Evolutionary conservation across 768 basidiomycete species (phyloP).

Genomic region (Stropharia rugosoannulata): DNA sequence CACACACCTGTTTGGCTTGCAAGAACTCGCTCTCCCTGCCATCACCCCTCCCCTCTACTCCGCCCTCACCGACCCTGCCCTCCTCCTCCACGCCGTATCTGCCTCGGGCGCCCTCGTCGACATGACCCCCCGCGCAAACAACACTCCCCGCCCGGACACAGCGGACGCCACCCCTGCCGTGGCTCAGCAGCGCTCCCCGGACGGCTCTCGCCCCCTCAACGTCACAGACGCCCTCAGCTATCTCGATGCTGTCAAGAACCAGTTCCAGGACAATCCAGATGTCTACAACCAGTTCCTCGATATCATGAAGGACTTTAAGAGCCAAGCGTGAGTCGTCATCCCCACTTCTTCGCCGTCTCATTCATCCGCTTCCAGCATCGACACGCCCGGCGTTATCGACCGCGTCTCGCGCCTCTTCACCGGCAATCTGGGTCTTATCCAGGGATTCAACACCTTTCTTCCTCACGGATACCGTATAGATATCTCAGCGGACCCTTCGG

Average conservation of each 20-base stretch:
- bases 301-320: constrained; percentile 99
- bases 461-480: constrained; percentile 95
- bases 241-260: constrained; percentile 90
- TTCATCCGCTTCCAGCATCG: constrained; percentile 61
- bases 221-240: constrained; percentile 93
- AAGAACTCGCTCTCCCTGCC: constrained; percentile 17
- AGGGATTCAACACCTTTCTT: constrained; percentile 97
- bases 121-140: constrained; percentile 30
- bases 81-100: constrained; percentile 20
- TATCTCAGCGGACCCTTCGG: constrained; percentile 65
- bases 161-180: constrained; percentile 22
- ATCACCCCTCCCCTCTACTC: constrained; percentile 18
- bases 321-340: constrained; percentile 65
- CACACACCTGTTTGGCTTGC: constrained; percentile 21
- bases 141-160: constrained; percentile 40
- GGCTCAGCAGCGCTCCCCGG: constrained; percentile 32
- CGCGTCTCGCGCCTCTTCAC: constrained; percentile 92
- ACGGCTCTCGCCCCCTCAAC: constrained; percentile 69
- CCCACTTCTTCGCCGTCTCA: not conserved
- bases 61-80: constrained; percentile 20
- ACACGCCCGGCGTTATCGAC: constrained; percentile 96
- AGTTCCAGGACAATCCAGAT: constrained; percentile 87
- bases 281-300: constrained; percentile 94
- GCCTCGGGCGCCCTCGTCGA: constrained; percentile 14
- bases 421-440: constrained; percentile 86